Base-by-base conservation (phyloP, 192 early-diverging fungal genomes). In the Mortierella claussenii region DNA sequence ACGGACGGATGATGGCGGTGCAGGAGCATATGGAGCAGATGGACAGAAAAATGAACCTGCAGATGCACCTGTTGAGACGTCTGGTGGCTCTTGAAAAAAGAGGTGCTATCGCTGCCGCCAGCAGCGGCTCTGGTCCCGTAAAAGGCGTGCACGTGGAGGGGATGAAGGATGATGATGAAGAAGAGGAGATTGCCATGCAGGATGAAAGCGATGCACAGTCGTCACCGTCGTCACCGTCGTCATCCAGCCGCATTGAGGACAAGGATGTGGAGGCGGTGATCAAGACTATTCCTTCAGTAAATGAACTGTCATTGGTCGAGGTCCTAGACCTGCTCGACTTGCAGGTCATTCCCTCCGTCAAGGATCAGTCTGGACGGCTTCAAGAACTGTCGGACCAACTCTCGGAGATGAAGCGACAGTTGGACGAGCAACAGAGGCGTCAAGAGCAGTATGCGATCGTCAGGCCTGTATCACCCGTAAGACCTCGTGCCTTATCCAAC, bases 1-100 rank as follows among this genome's bases (percentile, higher is more conserved):
- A 88, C 84, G 26, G 83, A 71, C 36, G 83, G 68, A 33, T 89
- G 88, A 63, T 88, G 67, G 74, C 66, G 60, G 68, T 88, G 31
- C 61, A 89, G 70, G 43, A 90, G 54, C 23, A 80, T 59, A 78
- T 90, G 87, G 63, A 59, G 32, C 27, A 79, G 55, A 60, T 82
- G 60, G 33, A 63, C 36, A 20, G 34, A 20, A 50, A 81, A 55
- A 27, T 88, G 70, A 21, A 53, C 45, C 21, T 53, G 20, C 62
- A 85, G 80, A 50, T 88, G 81, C 36, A 61, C 61, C 55, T 80
- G 31, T 13, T 87, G 46, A 40, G 86, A 54, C 65, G 88, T 78
- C 33, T 76, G 1, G 63, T 40, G 1, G 27, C 13, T 13, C 9
- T 18, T 50, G 23, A 49, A 4, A 17, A 43, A 2, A 23, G 18